phyloP scores from a whole-genome alignment of 352 stramenopile species.

The Globisporangium sylvaticum region DNA sequence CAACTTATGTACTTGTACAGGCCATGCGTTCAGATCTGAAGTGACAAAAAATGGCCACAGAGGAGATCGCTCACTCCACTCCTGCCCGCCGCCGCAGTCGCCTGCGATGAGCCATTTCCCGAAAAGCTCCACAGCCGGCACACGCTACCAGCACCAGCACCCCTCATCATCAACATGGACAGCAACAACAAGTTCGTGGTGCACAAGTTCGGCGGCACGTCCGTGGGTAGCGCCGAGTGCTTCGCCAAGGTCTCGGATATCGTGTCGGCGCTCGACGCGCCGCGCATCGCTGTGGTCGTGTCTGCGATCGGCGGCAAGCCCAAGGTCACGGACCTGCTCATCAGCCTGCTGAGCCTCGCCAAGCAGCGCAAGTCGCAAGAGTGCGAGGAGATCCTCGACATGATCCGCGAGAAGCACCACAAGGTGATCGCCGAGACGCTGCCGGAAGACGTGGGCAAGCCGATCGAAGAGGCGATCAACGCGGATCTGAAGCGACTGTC shows the following conservation, averaged over 20 bases:
- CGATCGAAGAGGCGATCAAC: conserved; percentile 59
- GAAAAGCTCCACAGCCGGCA: conserved; percentile 8
- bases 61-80: not conserved
- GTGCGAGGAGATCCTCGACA: conserved; percentile 66
- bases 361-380: conserved; percentile 74
- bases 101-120: conserved; percentile 8
- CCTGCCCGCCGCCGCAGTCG: not conserved
- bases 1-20: not conserved
- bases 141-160: not conserved
- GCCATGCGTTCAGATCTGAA: conserved; percentile 9
- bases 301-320: conserved; percentile 95
- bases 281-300: conserved; percentile 85
- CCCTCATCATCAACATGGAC: not conserved
- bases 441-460: conserved; percentile 35
- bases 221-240: conserved; percentile 90
- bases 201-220: conserved; percentile 98
- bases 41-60: conserved; percentile 11
- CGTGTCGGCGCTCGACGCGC: conserved; percentile 37
- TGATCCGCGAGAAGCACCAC: conserved; percentile 78
- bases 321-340: conserved; percentile 95
- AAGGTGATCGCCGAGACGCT: conserved; percentile 65
- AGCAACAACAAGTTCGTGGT: conserved; percentile 78
- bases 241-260: conserved; percentile 86
- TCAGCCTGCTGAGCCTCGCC: conserved; percentile 86
- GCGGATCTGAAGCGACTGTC: conserved; percentile 66